phyloP scores from a whole-genome alignment of 352 stramenopile species.

The Globisporangium barbulae region DNA sequence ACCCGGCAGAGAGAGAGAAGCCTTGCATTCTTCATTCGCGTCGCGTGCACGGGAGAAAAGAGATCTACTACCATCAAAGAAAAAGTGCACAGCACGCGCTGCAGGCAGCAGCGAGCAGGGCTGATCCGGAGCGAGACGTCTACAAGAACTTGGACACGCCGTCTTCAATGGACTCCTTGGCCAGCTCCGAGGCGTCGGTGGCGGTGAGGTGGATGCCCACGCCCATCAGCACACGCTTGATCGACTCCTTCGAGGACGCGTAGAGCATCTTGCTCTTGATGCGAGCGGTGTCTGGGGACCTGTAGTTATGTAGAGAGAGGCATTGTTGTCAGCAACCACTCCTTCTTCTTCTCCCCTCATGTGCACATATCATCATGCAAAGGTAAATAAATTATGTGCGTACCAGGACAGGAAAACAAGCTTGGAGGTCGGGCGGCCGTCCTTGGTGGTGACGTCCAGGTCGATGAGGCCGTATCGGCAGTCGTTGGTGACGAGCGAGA shows the following conservation, averaged over 20 bases:
- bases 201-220: slow-evolving; percentile 95
- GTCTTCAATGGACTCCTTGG: slow-evolving; percentile 74
- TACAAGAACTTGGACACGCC: slow-evolving; percentile 89
- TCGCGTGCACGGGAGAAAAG: slow-evolving; percentile 4
- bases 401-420: slow-evolving; percentile 91
- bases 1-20: not conserved
- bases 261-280: slow-evolving; percentile 97
- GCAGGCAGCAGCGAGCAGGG: not conserved
- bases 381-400: not conserved
- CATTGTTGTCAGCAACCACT: not conserved
- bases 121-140: slow-evolving; percentile 18
- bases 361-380: not conserved
- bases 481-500: slow-evolving; percentile 69
- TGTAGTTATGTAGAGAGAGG: slow-evolving; percentile 15
- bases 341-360: not conserved
- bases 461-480: slow-evolving; percentile 90
- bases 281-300: slow-evolving; percentile 90
- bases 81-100: not conserved
- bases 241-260: slow-evolving; percentile 92
- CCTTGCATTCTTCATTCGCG: slow-evolving; percentile 9
- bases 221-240: slow-evolving; percentile 93
- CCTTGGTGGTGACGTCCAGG: slow-evolving; percentile 86
- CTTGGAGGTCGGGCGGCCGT: slow-evolving; percentile 88
- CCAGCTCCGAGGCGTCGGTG: slow-evolving; percentile 89
- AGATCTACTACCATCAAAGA: slow-evolving; percentile 23